These are phyloP conservation scores for Sporothrix brasiliensis DNA, from an alignment of 2,329 filamentous ascomycete species.

Conservation along the genomic window DNA sequence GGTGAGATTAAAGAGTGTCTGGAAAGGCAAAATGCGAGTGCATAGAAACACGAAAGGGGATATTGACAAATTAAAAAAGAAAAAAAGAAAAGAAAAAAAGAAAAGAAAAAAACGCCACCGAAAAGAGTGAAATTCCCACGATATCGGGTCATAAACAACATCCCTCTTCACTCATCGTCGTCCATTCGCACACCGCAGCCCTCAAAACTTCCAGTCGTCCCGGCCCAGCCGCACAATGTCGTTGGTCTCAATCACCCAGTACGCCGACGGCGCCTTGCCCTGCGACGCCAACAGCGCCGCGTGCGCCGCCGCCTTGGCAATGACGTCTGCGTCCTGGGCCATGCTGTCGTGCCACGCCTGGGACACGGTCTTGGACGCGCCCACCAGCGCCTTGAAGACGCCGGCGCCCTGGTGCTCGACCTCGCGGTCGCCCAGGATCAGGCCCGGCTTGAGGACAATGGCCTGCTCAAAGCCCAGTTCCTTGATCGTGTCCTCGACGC, in stretches of 20 bases:
- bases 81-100: too few species aligned
- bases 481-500: conserved; percentile 78
- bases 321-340: conserved; percentile 74
- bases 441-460: conserved; percentile 72
- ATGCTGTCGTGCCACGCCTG: conserved; percentile 63
- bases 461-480: conserved; percentile 74
- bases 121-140: not conserved
- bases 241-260: conserved; percentile 60
- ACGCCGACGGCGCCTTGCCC: conserved; percentile 62
- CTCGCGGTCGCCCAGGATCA: conserved; percentile 73
- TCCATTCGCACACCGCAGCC: too few species aligned
- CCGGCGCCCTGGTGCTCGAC: conserved; percentile 62
- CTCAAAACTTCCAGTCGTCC: conserved; percentile 53
- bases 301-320: conserved; percentile 67
- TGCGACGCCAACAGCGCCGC: conserved; percentile 61
- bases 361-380: conserved; percentile 57
- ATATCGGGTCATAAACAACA: too few species aligned
- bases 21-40: not conserved
- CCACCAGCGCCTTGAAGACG: conserved; percentile 58
- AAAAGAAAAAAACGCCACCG: not conserved
- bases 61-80: too few species aligned
- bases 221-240: conserved; percentile 71
- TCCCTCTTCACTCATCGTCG: too few species aligned
- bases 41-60: not conserved
- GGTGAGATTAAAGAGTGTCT: too few species aligned